Conservation (phyloP, 2,329 filamentous ascomycete genomes). For the Aspergillus fructus region DNA sequence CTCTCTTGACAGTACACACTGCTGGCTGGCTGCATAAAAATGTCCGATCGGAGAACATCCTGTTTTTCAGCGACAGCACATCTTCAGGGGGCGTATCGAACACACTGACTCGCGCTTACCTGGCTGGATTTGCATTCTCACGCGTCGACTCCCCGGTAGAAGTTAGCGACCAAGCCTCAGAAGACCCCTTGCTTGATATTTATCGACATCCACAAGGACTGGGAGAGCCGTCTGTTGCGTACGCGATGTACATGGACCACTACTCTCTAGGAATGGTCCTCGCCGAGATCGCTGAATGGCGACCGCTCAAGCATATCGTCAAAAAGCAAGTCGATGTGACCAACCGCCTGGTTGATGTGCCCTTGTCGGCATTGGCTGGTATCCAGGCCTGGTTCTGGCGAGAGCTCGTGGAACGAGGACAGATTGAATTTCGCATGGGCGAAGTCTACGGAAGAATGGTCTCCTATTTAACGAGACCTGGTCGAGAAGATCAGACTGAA, state of each 20-base stretch:
- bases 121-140: neutral
- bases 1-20: no score
- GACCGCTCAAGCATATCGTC: neutral
- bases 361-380: neutral
- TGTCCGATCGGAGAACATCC: neutral
- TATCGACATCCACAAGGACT: neutral
- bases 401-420: neutral
- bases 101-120: neutral
- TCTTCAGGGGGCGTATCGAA: neutral
- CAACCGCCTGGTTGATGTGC: neutral
- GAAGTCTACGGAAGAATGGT: neutral
- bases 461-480: neutral
- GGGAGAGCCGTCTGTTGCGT: neutral
- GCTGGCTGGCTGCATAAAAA: no score
- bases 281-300: neutral
- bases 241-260: neutral
- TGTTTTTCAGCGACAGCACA: neutral
- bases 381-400: neutral
- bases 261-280: neutral
- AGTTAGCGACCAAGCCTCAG: neutral
- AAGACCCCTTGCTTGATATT: neutral
- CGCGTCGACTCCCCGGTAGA: neutral
- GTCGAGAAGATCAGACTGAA: neutral
- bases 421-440: conserved; percentile 1
- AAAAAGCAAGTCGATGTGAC: neutral